Evolutionary conservation across 2,329 filamentous ascomycete species (phyloP), one percentile per base, ranked within the genome.

Genomic region (Cadophora sp.): DNA sequence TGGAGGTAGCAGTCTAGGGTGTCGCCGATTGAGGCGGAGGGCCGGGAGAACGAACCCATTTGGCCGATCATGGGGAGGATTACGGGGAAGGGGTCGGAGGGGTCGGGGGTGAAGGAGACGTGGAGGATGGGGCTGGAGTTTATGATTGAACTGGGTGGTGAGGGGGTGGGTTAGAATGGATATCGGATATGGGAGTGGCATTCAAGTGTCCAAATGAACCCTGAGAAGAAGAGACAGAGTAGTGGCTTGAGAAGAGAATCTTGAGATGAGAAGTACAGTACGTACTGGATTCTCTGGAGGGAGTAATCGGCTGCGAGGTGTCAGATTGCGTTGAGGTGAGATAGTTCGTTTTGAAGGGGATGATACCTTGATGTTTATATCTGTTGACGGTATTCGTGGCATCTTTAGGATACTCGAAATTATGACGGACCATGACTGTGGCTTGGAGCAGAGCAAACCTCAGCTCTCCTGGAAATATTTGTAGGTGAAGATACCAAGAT

Each of bases 31-130:
- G 84, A 83, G n/a, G 89, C 84, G 63, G 87, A 90, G 8, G 90
- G 90, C 0, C 84, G 82, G 68, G 82, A 82, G 77, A 91, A 96
- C 31, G 90, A 92, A 14, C 89, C 92, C 85, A 96, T 91, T 75
- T 92, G 89, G 58, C 92, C 92, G 75, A 97, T 93, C 91, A 97
- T 94, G 70, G 93, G 93, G 2, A 97, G 85, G 64, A 91, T 89
- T 62, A 88, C 87, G 3, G 93, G 92, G 76, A 94, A 96, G 0
- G 91, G 89, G 55, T 73, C 69, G 4, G 29, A 29, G 37, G 67
- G 66, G 11, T 60, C 55, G 81, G 83, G 11, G 83, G 82, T 58
- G 58, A 68, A 68, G 24, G 66, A 68, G 60, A 71, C 68, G 55
- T 70, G 66, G 84, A 96, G 84, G 59, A 97, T 85, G 37, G 87